phyloP scores from a whole-genome alignment of 2,329 filamentous ascomycete species.

The Ceratocystis albifundus region DNA sequence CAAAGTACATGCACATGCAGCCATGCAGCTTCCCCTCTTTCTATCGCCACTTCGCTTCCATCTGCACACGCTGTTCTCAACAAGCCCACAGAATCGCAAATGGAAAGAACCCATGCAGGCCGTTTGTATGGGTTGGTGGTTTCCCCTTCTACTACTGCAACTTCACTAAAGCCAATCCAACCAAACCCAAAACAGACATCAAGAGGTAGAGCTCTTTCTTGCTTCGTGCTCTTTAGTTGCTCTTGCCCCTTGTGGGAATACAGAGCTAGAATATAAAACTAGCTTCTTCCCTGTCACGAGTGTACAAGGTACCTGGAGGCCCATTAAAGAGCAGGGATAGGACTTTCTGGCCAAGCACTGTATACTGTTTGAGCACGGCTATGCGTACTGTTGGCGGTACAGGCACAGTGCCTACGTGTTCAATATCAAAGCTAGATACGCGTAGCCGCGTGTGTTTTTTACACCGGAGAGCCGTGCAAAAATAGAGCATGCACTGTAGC shows the following conservation, averaged over 20 bases:
- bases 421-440: constrained; percentile 1
- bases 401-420: constrained; percentile 12
- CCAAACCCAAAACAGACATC: constrained; percentile 10
- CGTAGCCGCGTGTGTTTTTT: not conserved
- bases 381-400: constrained; percentile 14
- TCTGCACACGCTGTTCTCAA: constrained; percentile 10
- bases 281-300: constrained; percentile 13
- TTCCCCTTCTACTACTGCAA: not conserved
- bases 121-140: not conserved
- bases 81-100: not conserved
- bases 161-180: constrained; percentile 3
- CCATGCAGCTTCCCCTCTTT: not conserved
- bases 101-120: constrained; percentile 1
- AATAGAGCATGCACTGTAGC: not conserved
- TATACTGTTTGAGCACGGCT: constrained; percentile 15
- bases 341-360: constrained; percentile 8
- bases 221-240: not conserved
- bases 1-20: not conserved
- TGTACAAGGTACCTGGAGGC: constrained; percentile 7
- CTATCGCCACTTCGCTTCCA: not conserved
- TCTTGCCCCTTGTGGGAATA: constrained; percentile 14
- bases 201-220: constrained; percentile 6
- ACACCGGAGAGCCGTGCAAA: not conserved
- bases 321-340: not conserved
- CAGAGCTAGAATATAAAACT: constrained; percentile 1